phyloP scores from a whole-genome alignment of 352 stramenopile species.

The Phytophthora palmivora region DNA sequence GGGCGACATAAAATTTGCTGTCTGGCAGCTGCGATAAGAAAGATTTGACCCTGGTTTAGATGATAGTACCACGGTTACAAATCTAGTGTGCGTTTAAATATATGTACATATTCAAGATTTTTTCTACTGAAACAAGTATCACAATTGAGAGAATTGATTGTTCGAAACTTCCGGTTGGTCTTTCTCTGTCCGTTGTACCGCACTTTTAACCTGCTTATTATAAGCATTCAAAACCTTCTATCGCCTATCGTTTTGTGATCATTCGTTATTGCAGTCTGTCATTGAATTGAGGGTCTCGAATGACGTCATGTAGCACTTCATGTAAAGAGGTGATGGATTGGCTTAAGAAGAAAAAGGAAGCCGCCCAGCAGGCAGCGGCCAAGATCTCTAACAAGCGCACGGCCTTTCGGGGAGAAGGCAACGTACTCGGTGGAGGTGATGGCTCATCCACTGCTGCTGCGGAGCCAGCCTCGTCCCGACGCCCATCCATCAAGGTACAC shows the following conservation, averaged over 20 bases:
- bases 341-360: constrained; percentile 88
- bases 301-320: no score
- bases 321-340: constrained; percentile 51
- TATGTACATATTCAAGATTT: no score
- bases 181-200: constrained; percentile 7
- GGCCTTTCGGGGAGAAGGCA: constrained; percentile 69
- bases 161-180: not conserved
- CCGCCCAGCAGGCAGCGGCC: constrained; percentile 67
- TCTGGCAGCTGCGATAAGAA: not conserved
- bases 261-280: not conserved
- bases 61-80: not conserved
- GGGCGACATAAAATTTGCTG: constrained; percentile 5
- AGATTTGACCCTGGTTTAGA: not conserved
- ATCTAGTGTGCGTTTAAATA: not conserved
- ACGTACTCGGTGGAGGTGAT: constrained; percentile 54
- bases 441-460: not conserved
- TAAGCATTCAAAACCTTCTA: not conserved
- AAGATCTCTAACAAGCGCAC: constrained; percentile 83
- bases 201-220: not conserved
- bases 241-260: not conserved
- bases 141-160: not conserved
- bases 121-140: not conserved
- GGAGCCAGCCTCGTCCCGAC: constrained; percentile 16
- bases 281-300: not conserved
- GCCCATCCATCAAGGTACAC: constrained; percentile 39